Evolutionary conservation across 2,329 filamentous ascomycete species (phyloP), one percentile per base, ranked within the genome.

Genomic region (Aspergillus unguis): DNA sequence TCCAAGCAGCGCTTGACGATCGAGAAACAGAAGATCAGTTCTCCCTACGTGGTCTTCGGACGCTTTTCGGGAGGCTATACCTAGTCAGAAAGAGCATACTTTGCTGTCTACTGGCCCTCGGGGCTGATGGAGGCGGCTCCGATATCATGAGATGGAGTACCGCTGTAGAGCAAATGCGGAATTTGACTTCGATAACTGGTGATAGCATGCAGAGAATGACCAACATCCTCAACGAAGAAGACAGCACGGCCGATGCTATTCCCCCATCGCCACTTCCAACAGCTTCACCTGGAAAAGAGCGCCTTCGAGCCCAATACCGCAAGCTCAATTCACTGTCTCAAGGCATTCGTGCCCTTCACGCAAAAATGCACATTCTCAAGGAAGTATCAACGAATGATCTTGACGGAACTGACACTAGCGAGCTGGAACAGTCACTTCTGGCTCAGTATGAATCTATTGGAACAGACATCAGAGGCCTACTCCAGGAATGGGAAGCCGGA

Each of bases 401-500:
- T 28, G 88, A 95, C 63, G 85, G 87, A 61, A 85, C 88, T 35
- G 83, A 75, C 56, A 69, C 78, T 4, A 83, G 84, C 3, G 88
- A 95, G 59, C 80, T 96, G 11, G 90, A 88, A 0, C 82, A 86
- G 0, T 85, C 85, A 57, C 79, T 97, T 36, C 86, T 96, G 80
- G 75, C 85, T 25, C 94, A 97, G 65, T 99, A 97, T 70, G 94
- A 99, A 52, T 92, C 91, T 4, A 95, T 99, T 58, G 94, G 94
- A 2, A 80, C 85, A 27, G 94, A 99, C 65, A 79, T 99, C 41
- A 87, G 87, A 67, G 82, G 86, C 40, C 75, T 96, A 45, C 84
- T 92, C 71, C 81, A 87, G 57, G 88, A 90, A 58, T 96, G 92
- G 92, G 90, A 95, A 63, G 83, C 87, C 48, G 94, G 92, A 46